Conservation (phyloP, 2,329 filamentous ascomycete species). For the Arthrobotrys conoides region DNA sequence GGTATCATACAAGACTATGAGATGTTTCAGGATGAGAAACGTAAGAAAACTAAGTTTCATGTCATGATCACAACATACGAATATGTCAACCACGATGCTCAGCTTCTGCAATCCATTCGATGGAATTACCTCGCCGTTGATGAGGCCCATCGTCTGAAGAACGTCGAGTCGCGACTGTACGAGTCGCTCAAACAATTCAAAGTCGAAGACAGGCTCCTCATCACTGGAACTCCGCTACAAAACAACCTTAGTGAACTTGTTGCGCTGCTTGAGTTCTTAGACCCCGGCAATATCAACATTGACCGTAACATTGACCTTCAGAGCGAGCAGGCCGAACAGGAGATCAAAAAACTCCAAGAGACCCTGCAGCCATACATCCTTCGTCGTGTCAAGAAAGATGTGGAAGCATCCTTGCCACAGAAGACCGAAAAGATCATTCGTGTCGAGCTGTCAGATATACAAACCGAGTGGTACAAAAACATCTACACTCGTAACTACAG, state of each 20-base stretch:
- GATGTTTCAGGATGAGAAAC: conserved; percentile 85
- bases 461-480: conserved; percentile 98
- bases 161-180: conserved; percentile 94
- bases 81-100: conserved; percentile 88
- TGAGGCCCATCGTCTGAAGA: conserved; percentile 96
- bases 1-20: conserved; percentile 92
- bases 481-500: conserved; percentile 97
- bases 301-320: conserved; percentile 91
- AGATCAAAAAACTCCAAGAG: conserved; percentile 86
- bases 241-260: conserved; percentile 95
- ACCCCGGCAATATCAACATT: conserved; percentile 91
- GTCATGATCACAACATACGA: conserved; percentile 98
- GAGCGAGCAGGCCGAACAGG: conserved; percentile 84
- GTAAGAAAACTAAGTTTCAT: conserved; percentile 93
- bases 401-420: conserved; percentile 93
- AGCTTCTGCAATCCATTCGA: conserved; percentile 89
- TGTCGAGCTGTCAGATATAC: conserved; percentile 94
- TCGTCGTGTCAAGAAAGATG: conserved; percentile 95
- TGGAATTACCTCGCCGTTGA: conserved; percentile 98
- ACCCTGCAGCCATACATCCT: conserved; percentile 95
- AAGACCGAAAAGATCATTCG: conserved; percentile 99
- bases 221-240: conserved; percentile 97
- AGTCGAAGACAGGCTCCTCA: conserved; percentile 88
- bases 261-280: conserved; percentile 94
- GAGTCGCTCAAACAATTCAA: conserved; percentile 86